Conservation (phyloP, 306 rosid genomes). For the Quercus ilex region DNA sequence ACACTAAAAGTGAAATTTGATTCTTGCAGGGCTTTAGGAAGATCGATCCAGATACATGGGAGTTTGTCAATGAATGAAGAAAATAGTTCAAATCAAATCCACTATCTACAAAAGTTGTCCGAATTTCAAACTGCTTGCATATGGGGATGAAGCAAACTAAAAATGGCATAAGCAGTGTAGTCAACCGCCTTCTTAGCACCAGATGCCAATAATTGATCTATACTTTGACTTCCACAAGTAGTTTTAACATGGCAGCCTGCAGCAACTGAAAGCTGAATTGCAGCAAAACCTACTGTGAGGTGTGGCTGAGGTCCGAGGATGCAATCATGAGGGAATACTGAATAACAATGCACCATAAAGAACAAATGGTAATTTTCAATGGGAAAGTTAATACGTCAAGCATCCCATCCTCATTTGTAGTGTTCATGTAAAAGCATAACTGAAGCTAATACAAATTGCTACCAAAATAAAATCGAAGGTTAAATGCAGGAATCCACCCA, state of each 20-base stretch:
- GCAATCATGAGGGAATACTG: conserved; percentile 9
- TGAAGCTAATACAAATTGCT: not conserved
- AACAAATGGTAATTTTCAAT: not conserved
- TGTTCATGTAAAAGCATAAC: not conserved
- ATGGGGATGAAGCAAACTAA: conserved; percentile 21
- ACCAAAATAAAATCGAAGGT: not conserved
- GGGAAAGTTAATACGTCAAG: not conserved
- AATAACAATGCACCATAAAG: not conserved
- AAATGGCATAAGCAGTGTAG: conserved; percentile 73
- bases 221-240: conserved; percentile 76
- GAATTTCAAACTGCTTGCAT: conserved; percentile 9
- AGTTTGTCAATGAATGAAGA: too few species aligned
- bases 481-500: not conserved
- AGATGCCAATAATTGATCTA: conserved; percentile 58
- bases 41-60: too few species aligned
- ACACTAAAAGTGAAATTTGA: too few species aligned
- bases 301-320: conserved; percentile 26
- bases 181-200: conserved; percentile 93
- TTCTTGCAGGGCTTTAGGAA: too few species aligned
- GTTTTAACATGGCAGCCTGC: conserved; percentile 75
- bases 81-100: not conserved
- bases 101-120: not conserved
- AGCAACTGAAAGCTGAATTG: conserved; percentile 82
- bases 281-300: conserved; percentile 66
- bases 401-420: not conserved